Base-by-base conservation (phyloP, 1,284 basidiomycete genomes). In the Pyrrhoderma noxium region DNA sequence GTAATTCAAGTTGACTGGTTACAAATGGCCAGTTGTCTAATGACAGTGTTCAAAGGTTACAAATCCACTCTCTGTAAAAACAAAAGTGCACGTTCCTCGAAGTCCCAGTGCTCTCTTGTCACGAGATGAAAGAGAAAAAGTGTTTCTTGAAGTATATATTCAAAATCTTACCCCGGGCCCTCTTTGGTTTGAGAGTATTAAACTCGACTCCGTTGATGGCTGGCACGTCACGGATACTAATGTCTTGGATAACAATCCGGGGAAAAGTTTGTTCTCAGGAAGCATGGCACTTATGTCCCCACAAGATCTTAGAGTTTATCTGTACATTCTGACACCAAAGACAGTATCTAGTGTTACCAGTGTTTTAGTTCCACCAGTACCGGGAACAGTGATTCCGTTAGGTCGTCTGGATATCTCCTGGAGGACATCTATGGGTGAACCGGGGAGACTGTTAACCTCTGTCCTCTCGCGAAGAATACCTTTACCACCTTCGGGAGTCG, bases 1-100 rank as follows among this genome's bases (percentile, higher is more conserved):
- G 85, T 76, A 34, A 27, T 16, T n/a, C n/a, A n/a, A n/a, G n/a
- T n/a, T n/a, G n/a, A n/a, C n/a, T n/a, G n/a, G 45, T 41, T 19
- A 21, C 49, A 31, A 46, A 51, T 43, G 23, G n/a, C n/a, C n/a
- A n/a, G n/a, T n/a, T 22, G 51, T 45, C 27, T 50, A 34, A 47
- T 37, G 36, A 45, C 34, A 40, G 23, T 18, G 19, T 53, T 44
- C 45, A 13, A 58, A 92, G 89, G 88, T 90, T 8, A 86, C 83
- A 9, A 91, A 93, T 58, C 91, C 90, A 0, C 69, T 94, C 4
- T 88, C 88, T 0, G 91, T 93, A 56, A 93, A 93, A 68, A 93
- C 90, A 8, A 91, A 92, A 65, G 88, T 93, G 0, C 86, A 93
- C 62, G 63, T 71, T 1, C 77, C 86, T 0, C 79, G 76, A 43